Evolutionary conservation across 768 basidiomycete genomes (phyloP).

Genomic region (Hygrocybe coccinea): DNA sequence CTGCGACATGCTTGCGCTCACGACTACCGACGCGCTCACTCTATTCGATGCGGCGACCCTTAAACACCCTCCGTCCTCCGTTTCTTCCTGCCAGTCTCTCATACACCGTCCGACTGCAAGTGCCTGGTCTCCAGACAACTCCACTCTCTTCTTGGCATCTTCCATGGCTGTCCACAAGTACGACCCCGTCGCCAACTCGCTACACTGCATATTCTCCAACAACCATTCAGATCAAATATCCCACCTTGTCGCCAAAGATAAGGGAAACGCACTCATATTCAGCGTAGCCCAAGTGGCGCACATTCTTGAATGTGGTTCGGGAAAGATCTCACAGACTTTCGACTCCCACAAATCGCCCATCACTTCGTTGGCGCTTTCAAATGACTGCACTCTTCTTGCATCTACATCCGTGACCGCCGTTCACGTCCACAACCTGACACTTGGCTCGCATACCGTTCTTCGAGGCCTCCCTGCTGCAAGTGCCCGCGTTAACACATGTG

Average conservation of each 20-base stretch:
- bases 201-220: slow-evolving; percentile 41
- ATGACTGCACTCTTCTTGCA: slow-evolving; percentile 52
- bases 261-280: slow-evolving; percentile 42
- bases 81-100: slow-evolving; percentile 32
- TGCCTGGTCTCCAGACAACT: slow-evolving; percentile 56
- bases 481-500: slow-evolving; percentile 42
- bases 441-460: slow-evolving; percentile 50
- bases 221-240: slow-evolving; percentile 27
- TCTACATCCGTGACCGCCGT: slow-evolving; percentile 49
- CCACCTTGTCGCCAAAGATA: slow-evolving; percentile 33
- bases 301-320: slow-evolving; percentile 44
- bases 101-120: slow-evolving; percentile 34
- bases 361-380: slow-evolving; percentile 54
- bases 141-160: slow-evolving; percentile 50
- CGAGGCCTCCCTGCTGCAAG: slow-evolving; percentile 45
- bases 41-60: slow-evolving; percentile 45
- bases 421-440: slow-evolving; percentile 56
- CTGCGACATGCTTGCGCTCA: slow-evolving; percentile 48
- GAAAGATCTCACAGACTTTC: slow-evolving; percentile 44
- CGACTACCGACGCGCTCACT: slow-evolving; percentile 45
- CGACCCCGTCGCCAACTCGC: slow-evolving; percentile 40
- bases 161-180: slow-evolving; percentile 48
- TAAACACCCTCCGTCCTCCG: slow-evolving; percentile 39
- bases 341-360: slow-evolving; percentile 48
- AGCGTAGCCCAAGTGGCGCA: slow-evolving; percentile 43